Percentiles rank a stretch among this genome's conserved stretches.
phyloP scores from a whole-genome alignment of 331 rosid species.

The Arachis monticola region DNA sequence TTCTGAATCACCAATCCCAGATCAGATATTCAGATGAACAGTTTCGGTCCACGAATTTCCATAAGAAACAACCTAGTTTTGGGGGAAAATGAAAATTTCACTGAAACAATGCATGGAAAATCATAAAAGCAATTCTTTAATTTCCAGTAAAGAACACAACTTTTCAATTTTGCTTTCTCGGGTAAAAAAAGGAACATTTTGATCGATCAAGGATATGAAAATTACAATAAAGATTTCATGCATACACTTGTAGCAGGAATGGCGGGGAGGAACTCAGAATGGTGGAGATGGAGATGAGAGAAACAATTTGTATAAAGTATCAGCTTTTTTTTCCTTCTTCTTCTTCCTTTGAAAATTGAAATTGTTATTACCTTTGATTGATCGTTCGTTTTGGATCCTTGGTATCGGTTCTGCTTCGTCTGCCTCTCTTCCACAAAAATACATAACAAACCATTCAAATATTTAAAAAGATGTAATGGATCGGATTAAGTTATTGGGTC shows the following conservation, averaged over 20 bases:
- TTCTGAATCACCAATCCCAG: constrained; percentile 17
- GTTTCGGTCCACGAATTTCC: not conserved
- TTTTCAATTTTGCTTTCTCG: not conserved
- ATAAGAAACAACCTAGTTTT: not conserved
- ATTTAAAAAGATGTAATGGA: too few species aligned
- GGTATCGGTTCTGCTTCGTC: too few species aligned
- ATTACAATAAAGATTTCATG: not conserved
- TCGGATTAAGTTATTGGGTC: too few species aligned
- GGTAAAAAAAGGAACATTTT: not conserved
- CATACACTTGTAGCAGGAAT: not conserved
- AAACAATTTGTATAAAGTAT: not conserved
- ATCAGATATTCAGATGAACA: constrained; percentile 29
- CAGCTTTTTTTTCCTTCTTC: not conserved
- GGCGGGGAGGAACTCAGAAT: not conserved
- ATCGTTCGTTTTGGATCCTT: too few species aligned
- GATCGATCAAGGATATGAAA: not conserved
- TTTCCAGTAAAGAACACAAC: constrained; percentile 1
- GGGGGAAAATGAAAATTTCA: constrained; percentile 5
- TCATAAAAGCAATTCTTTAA: not conserved
- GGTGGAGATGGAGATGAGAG: not conserved
- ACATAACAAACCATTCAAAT: too few species aligned
- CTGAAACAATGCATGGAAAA: constrained; percentile 10
- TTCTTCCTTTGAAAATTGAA: not conserved
- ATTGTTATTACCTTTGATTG: too few species aligned
- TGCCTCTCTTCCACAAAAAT: too few species aligned